These are phyloP conservation scores for Cunninghamia lanceolata DNA, from an alignment of 75 land plant genomes.

Conservation along the genomic window DNA sequence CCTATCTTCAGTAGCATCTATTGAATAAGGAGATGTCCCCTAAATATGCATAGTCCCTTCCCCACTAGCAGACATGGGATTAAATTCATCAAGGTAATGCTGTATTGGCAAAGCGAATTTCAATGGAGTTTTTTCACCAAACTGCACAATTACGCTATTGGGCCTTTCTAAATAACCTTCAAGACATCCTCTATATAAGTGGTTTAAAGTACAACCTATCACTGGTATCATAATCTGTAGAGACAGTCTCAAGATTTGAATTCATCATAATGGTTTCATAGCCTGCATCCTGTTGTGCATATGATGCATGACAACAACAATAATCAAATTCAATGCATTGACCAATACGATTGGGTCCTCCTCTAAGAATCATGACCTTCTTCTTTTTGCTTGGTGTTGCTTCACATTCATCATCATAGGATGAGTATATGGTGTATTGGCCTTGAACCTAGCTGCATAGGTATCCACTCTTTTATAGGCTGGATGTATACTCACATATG, in stretches of 20 bases:
- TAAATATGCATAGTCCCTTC: slow-evolving; percentile 71
- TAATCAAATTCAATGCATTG: slow-evolving; percentile 99
- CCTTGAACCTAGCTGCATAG: slow-evolving; percentile 99
- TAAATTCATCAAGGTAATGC: slow-evolving; percentile 70
- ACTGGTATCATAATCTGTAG: too few relatives aligned
- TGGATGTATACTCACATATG: too few relatives aligned
- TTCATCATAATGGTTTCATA: slow-evolving; percentile 99
- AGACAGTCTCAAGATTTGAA: slow-evolving; percentile 98
- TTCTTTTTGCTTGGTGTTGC: slow-evolving; percentile 68
- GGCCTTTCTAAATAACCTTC: slow-evolving; percentile 86
- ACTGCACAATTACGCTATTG: slow-evolving; percentile 95
- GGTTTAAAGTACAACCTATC: slow-evolving; percentile 98
- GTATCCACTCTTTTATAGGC: too few relatives aligned
- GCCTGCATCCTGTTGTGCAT: slow-evolving; percentile 90
- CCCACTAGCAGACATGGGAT: slow-evolving; percentile 67
- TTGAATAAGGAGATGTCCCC: slow-evolving; percentile 99
- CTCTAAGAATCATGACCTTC: slow-evolving; percentile 95
- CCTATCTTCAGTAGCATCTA: slow-evolving; percentile 99
- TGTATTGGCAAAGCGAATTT: slow-evolving; percentile 94
- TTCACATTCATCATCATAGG: too few relatives aligned
- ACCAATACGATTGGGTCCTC: slow-evolving; percentile 98
- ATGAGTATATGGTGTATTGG: slow-evolving; percentile 98
- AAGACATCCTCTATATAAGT: slow-evolving; percentile 92
- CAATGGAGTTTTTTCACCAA: slow-evolving; percentile 98
- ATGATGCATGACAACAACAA: too few relatives aligned